Evolutionary conservation across 2,329 filamentous ascomycete species (phyloP).

Genomic region (Tolypocladium guangdongense): DNA sequence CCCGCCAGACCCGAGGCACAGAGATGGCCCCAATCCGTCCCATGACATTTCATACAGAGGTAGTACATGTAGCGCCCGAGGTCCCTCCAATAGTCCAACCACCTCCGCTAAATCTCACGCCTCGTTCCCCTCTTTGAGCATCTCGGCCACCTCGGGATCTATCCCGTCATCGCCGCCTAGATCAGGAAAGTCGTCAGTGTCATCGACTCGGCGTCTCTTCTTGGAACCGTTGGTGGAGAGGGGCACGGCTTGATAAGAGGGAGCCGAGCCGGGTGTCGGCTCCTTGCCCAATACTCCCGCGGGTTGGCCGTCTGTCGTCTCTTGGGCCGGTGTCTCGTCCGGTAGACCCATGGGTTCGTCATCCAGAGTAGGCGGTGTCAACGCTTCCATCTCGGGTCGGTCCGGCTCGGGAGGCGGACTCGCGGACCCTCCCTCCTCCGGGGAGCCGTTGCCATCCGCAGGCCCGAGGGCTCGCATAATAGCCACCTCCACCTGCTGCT

Average conservation of each 20-base stretch:
- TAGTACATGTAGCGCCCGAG: neutral
- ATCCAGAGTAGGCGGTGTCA: constrained; percentile 68
- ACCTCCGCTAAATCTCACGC: constrained; percentile 1
- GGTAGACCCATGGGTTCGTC: constrained; percentile 10
- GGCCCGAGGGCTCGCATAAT: constrained; percentile 77
- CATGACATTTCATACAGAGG: neutral
- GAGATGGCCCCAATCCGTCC: neutral
- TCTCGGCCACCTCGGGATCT: constrained; percentile 45
- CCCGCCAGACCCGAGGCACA: too few species aligned
- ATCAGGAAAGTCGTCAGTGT: constrained; percentile 40
- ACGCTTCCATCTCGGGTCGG: constrained; percentile 71
- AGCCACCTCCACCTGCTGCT: constrained; percentile 77
- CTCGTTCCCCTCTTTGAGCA: constrained; percentile 32
- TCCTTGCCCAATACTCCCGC: constrained; percentile 21
- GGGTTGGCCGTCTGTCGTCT: constrained; percentile 7
- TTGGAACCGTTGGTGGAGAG: constrained; percentile 42
- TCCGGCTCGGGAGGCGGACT: constrained; percentile 48
- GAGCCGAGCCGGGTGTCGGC: constrained; percentile 26
- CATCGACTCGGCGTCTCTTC: constrained; percentile 44
- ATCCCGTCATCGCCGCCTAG: constrained; percentile 44
- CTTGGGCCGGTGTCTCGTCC: constrained; percentile 7
- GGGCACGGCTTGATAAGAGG: constrained; percentile 37
- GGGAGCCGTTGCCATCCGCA: constrained; percentile 39
- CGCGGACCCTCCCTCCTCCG: constrained; percentile 33
- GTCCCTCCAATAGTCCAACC: neutral